Evolutionary conservation across 2,329 filamentous ascomycete genomes (phyloP), one percentile per base, ranked within the genome.

Genomic region (Ophidiomyces ophidiicola): DNA sequence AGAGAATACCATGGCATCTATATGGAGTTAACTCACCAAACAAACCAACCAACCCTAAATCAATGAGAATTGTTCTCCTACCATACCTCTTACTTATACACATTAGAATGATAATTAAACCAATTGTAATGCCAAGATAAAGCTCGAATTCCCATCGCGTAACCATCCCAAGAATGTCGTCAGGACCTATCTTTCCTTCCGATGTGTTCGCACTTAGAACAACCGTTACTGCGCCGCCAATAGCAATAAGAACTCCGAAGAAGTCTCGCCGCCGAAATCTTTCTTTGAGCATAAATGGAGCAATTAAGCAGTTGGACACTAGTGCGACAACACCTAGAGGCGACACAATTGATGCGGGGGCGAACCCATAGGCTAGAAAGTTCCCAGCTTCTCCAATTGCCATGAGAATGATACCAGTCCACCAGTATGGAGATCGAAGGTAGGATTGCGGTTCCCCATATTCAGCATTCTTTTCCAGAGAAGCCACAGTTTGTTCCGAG

Each of bases 341-440:
- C 23, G 87, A 94, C 29, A 98, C 90, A 52, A 98, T 94, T 10
- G 90, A 96, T 5, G 90, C 90, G 3, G 90, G 90, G 20, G 90
- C 90, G 58, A 98, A 98, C 17, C 90, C 90, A 55, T 98, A 98
- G 0, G 90, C 90, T 46, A 98, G 66, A 55, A 98, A 98, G 59
- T 98, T 98, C 36, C 90, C 90, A 55, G 82, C 80, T 64, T 98
- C 90, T 42, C 90, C 90, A 17, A 94, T 66, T 0, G 80, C 85
- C 75, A 98, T 98, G 44, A 98, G 70, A 11, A 92, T 72, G 48
- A 96, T 88, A 14, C 90, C 90, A 21, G 79, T 64, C 90, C 90
- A 98, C 90, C 90, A 98, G 56, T 90, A 94, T 1, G 86, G 85
- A 24, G 86, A 94, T 47, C 76, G 78, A 44, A 98, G 72, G 59